Percentiles rank a stretch among this genome's conserved stretches.
phyloP scores from a whole-genome alignment of 1,284 basidiomycete genomes.

The Papiliotrema laurentii region DNA sequence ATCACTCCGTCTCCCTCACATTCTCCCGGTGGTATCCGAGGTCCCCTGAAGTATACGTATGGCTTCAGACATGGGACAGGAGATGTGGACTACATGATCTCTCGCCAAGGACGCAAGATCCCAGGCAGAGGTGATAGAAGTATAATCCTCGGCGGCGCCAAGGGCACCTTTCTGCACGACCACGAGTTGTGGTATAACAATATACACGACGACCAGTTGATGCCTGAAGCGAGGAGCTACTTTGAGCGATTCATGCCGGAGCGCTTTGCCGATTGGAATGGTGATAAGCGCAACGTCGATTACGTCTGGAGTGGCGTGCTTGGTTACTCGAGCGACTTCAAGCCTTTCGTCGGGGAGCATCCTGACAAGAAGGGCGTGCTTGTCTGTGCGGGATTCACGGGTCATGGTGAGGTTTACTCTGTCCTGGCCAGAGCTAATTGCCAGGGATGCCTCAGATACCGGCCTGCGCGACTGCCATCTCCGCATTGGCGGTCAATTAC shows the following conservation, averaged over 20 bases:
- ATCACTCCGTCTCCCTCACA: conserved; percentile 23
- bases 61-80: conserved; percentile 25
- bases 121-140: conserved; percentile 21
- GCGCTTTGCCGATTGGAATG: conserved; percentile 22
- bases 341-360: conserved; percentile 22
- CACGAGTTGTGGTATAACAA: conserved; percentile 23
- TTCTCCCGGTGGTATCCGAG: conserved; percentile 10
- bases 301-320: conserved; percentile 31
- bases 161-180: conserved; percentile 16
- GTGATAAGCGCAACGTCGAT: conserved; percentile 24
- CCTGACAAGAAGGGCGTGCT: conserved; percentile 24
- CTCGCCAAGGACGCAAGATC: conserved; percentile 22
- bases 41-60: conserved; percentile 22
- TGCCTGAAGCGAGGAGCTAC: conserved; percentile 22
- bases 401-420: conserved; percentile 19
- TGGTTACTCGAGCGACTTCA: conserved; percentile 29
- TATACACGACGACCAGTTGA: conserved; percentile 20
- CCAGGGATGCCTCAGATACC: conserved; percentile 33
- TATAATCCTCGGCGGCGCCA: conserved; percentile 29
- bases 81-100: conserved; percentile 30
- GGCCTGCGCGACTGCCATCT: conserved; percentile 19
- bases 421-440: neutral
- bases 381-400: conserved; percentile 30
- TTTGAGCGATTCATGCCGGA: conserved; percentile 26
- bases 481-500: conserved; percentile 8